Evolutionary conservation across 2,329 filamentous ascomycete species (phyloP).

Genomic region (Colletotrichum theobromicola): DNA sequence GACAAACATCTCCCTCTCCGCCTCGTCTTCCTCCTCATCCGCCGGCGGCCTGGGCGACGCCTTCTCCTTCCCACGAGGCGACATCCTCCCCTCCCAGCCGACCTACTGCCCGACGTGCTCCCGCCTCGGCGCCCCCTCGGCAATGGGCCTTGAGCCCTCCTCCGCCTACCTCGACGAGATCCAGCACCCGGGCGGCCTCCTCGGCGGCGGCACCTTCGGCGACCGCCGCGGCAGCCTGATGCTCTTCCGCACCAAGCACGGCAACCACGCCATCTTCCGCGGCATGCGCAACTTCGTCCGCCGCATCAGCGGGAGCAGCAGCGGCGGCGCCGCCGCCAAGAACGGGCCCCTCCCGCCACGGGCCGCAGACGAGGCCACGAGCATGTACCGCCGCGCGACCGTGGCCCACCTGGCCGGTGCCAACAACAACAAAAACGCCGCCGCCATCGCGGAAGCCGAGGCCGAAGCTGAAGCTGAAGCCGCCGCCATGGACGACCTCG

Average conservation of each 20-base stretch:
- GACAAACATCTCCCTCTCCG: conserved; percentile 23
- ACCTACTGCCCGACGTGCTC: conserved; percentile 16
- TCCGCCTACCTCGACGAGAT: conserved; percentile 6
- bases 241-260: conserved; percentile 6
- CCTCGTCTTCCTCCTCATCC: conserved; percentile 25
- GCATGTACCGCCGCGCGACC: conserved; percentile 16
- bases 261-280: conserved; percentile 14
- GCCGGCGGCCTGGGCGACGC: conserved; percentile 10
- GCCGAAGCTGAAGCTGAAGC: conserved; percentile 27
- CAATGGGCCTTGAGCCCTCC: conserved; percentile 13
- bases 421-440: background rate
- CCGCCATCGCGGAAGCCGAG: conserved; percentile 17
- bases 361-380: conserved; percentile 10
- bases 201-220: background rate
- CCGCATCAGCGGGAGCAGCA: conserved; percentile 14
- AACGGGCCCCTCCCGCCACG: conserved; percentile 10
- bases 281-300: conserved; percentile 18
- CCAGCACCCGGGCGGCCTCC: background rate
- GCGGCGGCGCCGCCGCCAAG: background rate
- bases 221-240: background rate
- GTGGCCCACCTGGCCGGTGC: background rate
- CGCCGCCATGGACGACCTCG: conserved; percentile 25
- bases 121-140: conserved; percentile 15
- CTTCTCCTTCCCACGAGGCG: conserved; percentile 20
- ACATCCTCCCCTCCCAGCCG: conserved; percentile 14